Percentiles rank a stretch among this genome's conserved stretches.
These are phyloP conservation scores for Termitomyces sp. DNA, from an alignment of 768 basidiomycete species.

Conservation along the genomic window DNA sequence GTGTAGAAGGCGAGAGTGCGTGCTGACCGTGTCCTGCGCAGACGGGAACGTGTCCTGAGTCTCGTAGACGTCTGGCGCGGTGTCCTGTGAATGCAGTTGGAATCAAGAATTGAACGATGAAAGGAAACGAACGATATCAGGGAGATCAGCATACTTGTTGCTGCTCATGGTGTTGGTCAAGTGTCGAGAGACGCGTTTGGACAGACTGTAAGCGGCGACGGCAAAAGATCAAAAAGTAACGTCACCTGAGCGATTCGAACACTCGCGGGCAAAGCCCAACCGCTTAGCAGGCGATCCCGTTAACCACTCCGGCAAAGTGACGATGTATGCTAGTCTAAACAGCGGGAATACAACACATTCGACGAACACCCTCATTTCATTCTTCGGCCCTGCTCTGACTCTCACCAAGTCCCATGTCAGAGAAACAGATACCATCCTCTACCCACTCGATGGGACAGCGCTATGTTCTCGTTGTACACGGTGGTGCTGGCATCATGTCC, in stretches of 20 bases:
- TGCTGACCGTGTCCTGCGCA: slow-evolving; percentile 48
- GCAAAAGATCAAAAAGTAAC: slow-evolving; percentile 25
- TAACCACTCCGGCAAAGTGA: slow-evolving; percentile 97
- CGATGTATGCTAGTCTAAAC: too few species aligned
- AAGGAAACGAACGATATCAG: slow-evolving; percentile 75
- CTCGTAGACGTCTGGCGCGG: slow-evolving; percentile 89
- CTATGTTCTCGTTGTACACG: slow-evolving; percentile 68
- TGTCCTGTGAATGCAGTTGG: slow-evolving; percentile 55
- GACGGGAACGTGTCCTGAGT: slow-evolving; percentile 75
- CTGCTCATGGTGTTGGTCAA: slow-evolving; percentile 43
- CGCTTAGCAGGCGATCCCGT: slow-evolving; percentile 78
- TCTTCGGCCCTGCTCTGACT: too few species aligned
- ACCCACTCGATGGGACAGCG: slow-evolving; percentile 5
- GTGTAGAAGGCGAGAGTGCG: slow-evolving; percentile 9
- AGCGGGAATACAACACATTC: too few species aligned
- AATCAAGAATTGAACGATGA: slow-evolving; percentile 8
- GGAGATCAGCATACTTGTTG: slow-evolving; percentile 84
- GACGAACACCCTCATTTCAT: too few species aligned
- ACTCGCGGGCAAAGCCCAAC: slow-evolving; percentile 52
- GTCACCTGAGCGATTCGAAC: slow-evolving; percentile 56
- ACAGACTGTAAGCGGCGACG: background rate
- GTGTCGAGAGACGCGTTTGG: background rate
- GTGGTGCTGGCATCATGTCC: slow-evolving; percentile 75
- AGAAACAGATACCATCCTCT: slow-evolving; percentile 19
- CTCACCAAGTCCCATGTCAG: background rate